Percentiles rank a stretch among this genome's conserved stretches.
These are phyloP conservation scores for Colletotrichum liriopes DNA, from an alignment of 2,329 filamentous ascomycete genomes.

Conservation along the genomic window DNA sequence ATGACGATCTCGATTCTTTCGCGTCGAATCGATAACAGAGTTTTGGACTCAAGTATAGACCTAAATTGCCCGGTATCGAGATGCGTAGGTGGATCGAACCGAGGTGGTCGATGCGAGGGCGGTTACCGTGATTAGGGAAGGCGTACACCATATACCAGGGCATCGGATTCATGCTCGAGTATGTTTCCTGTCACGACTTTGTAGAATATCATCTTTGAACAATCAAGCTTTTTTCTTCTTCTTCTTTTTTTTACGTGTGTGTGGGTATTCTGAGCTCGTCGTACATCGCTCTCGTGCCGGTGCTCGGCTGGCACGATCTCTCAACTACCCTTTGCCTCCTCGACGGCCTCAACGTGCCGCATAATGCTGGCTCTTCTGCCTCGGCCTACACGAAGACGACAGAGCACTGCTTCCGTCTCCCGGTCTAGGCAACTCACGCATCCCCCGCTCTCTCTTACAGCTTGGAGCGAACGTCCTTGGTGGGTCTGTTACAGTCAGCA, in stretches of 20 bases:
- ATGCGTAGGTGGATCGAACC: background rate
- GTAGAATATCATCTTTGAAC: slow-evolving; percentile 8
- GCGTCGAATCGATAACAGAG: background rate
- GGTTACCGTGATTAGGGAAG: background rate
- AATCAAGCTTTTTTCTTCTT: slow-evolving; percentile 4
- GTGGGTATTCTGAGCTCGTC: slow-evolving; percentile 13
- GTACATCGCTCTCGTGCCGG: background rate
- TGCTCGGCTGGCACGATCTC: slow-evolving; percentile 1
- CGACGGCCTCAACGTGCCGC: background rate
- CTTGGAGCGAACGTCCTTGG: slow-evolving; percentile 35
- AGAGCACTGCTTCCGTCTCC: background rate
- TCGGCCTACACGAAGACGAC: background rate
- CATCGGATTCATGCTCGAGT: slow-evolving; percentile 15
- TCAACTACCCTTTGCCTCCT: background rate
- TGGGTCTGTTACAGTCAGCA: slow-evolving; percentile 28
- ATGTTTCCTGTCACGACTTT: background rate
- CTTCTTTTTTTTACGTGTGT: background rate
- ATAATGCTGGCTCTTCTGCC: too few relatives aligned
- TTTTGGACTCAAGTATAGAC: background rate
- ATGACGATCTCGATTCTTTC: background rate
- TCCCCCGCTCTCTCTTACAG: slow-evolving; percentile 11
- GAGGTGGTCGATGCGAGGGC: background rate
- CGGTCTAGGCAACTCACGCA: background rate
- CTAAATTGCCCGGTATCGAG: background rate
- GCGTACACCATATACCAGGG: slow-evolving; percentile 38